A percentile compares a stretch with the other conserved stretches of the same genome.
These are phyloP conservation scores for Tetradesmus lagerheimii DNA, from an alignment of 139 green algal genomes.

Conservation along the genomic window DNA sequence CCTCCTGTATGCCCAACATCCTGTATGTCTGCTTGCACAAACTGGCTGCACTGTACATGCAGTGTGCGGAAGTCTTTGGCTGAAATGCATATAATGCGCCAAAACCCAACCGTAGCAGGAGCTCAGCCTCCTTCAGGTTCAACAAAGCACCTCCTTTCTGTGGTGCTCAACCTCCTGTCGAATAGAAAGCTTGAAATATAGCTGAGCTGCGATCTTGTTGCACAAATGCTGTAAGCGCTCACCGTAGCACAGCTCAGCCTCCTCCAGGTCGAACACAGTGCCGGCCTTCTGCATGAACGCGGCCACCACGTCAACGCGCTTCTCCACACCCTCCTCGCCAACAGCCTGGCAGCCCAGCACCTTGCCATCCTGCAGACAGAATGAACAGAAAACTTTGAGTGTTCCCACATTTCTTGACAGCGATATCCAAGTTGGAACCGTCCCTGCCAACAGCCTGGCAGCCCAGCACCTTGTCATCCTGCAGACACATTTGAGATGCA, in stretches of 20 bases:
- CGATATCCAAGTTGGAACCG: too few species aligned
- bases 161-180: too few species aligned
- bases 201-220: too few species aligned
- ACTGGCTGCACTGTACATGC: too few species aligned
- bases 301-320: slow-evolving; percentile 67
- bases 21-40: too few species aligned
- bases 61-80: too few species aligned
- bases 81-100: too few species aligned
- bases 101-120: slow-evolving; percentile 68
- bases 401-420: too few species aligned
- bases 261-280: slow-evolving; percentile 66
- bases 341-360: slow-evolving; percentile 66
- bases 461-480: slow-evolving; percentile 61
- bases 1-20: too few species aligned
- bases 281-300: slow-evolving; percentile 43
- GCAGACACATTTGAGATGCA: too few species aligned
- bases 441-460: slow-evolving; percentile 61
- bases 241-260: slow-evolving; percentile 72
- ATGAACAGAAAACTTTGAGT: too few species aligned
- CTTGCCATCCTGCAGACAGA: slow-evolving; percentile 40
- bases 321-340: slow-evolving; percentile 64
- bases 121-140: slow-evolving; percentile 70
- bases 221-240: not conserved
- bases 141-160: slow-evolving; percentile 49
- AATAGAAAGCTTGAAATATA: too few species aligned